Percentiles rank a stretch among this genome's conserved stretches.
phyloP scores from a whole-genome alignment of 441 rosid genomes.

The Mallotus japonicus region DNA sequence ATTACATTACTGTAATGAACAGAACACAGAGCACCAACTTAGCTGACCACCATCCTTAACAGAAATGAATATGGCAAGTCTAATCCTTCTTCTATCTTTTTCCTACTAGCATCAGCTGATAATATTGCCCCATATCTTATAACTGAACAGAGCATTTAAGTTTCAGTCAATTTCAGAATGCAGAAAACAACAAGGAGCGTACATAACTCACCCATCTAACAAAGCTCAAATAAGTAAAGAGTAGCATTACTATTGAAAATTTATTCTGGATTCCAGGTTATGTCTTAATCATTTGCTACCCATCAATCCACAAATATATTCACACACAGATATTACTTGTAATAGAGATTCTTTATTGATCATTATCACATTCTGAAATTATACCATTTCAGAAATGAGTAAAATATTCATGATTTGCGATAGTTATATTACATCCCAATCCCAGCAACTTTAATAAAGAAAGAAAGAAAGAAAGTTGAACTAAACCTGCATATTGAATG shows the following conservation, averaged over 20 bases:
- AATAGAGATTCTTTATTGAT: not conserved
- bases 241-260: not conserved
- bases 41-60: not conserved
- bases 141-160: not conserved
- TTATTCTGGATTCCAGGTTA: not conserved
- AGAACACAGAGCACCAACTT: not conserved
- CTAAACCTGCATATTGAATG: conserved; percentile 95
- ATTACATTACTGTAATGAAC: not conserved
- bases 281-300: not conserved
- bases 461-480: not conserved
- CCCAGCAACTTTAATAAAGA: conserved; percentile 8
- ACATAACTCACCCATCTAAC: not conserved
- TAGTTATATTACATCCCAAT: not conserved
- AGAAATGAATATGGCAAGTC: not conserved
- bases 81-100: not conserved
- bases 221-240: not conserved
- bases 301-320: not conserved
- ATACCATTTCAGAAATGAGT: not conserved
- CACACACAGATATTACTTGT: not conserved
- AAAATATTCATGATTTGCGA: not conserved
- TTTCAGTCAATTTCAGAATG: not conserved
- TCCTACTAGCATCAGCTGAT: not conserved
- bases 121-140: not conserved
- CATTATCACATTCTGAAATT: not conserved
- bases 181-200: not conserved